Evolutionary conservation across 257 asterid species (phyloP), one percentile per base, ranked within the genome.

Genomic region (Sherardia arvensis): DNA sequence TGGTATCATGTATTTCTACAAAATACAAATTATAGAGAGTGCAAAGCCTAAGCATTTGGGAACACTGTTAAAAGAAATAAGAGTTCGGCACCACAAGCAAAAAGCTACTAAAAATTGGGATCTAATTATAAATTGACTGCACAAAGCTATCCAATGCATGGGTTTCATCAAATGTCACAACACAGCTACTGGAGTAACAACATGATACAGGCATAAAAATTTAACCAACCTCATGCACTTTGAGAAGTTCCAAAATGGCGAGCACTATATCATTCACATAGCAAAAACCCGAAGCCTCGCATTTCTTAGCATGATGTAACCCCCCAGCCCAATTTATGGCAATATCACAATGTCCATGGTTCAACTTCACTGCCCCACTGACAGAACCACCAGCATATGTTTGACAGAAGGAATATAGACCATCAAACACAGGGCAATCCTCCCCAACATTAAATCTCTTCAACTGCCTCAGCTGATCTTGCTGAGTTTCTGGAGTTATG

Each of bases 191-290:
- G 21, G 57, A 15, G 54, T 5, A 25, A 21, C 28, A 9, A 54
- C 32, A 23, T 38, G 20, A 9, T 20, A 15, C 20, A 23, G 29
- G 1, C 5, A 55, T 18, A 55, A 54, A 17, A 28, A 8, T 43
- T 18, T 48, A 40, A 63, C 69, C 15, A 65, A 76, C 84, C 81
- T 67, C 71, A 8, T 79, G 84, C 56, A 61, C 33, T 64, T 76
- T 73, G 23, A 79, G 84, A 51, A 79, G 79, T 70, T 73, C 81
- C 40, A 79, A 51, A 68, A 79, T 79, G 28, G 75, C 79, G 36
- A 79, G 73, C 60, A 79, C 84, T 21, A 79, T 79, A 58, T 79
- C 84, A 63, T 79, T 79, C 48, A 79, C 81, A 60, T 79, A 79
- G 73, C 79, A 76, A 64, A 79, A 76, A 40, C 80, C 81, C 10